These are phyloP conservation scores for Leccinum boreale DNA, from an alignment of 768 basidiomycete genomes.

Conservation along the genomic window DNA sequence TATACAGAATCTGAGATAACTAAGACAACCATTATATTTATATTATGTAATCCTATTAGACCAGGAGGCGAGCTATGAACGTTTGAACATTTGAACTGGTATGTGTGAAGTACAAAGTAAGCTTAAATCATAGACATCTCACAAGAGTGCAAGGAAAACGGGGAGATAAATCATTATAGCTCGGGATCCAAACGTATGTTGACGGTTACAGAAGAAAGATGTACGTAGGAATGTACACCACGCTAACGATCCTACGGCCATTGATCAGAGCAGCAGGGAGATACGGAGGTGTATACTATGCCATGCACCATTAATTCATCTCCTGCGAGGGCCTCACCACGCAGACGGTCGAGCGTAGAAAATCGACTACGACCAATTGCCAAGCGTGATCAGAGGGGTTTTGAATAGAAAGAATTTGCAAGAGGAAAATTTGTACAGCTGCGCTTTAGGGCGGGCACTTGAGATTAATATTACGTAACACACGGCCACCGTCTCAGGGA, in stretches of 20 bases:
- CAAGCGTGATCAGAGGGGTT: constrained; percentile 43
- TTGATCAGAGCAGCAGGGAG: constrained; percentile 57
- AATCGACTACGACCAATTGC: constrained; percentile 40
- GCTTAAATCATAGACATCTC: not conserved
- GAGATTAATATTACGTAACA: not conserved
- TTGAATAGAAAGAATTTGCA: not conserved
- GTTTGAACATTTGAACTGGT: too few species aligned
- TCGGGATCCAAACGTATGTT: not conserved
- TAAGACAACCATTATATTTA: not conserved
- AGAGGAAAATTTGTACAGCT: not conserved
- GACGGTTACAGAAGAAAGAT: constrained; percentile 42
- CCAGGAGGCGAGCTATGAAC: too few species aligned
- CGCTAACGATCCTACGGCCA: constrained; percentile 77
- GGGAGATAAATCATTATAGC: not conserved
- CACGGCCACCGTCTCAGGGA: too few species aligned
- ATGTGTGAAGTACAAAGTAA: too few species aligned
- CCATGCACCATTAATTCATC: constrained; percentile 87
- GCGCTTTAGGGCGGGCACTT: constrained; percentile 37
- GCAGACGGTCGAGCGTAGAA: constrained; percentile 38
- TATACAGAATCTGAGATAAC: not conserved
- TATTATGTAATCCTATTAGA: not conserved
- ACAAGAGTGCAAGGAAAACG: not conserved
- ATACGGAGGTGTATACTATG: constrained; percentile 89
- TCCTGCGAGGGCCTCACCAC: constrained; percentile 76
- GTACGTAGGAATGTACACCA: constrained; percentile 70